phyloP scores from a whole-genome alignment of 495 filamentous ascomycete genomes.

The Margaritispora aquatica region DNA sequence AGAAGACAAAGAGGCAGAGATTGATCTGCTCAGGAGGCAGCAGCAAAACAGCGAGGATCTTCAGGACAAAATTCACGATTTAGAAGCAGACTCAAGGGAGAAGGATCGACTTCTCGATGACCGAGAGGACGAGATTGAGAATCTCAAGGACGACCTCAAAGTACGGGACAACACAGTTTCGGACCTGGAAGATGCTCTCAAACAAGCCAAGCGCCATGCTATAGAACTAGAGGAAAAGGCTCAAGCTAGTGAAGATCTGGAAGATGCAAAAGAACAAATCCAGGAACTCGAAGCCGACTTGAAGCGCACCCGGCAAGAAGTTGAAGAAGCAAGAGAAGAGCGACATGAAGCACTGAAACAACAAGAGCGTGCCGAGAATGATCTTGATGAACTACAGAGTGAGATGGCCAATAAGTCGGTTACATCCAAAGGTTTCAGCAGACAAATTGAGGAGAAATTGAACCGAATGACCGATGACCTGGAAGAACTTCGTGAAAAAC shows the following conservation, averaged over 20 bases:
- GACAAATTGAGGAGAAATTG: slow-evolving; percentile 68
- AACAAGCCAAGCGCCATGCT: slow-evolving; percentile 49
- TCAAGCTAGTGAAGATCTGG: slow-evolving; percentile 42
- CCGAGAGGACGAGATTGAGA: slow-evolving; percentile 59
- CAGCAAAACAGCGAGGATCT: slow-evolving; percentile 55
- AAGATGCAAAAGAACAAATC: slow-evolving; percentile 49
- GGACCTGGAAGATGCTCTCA: slow-evolving; percentile 45
- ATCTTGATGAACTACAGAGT: slow-evolving; percentile 62
- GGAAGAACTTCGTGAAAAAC: slow-evolving; percentile 49
- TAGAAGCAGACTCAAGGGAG: slow-evolving; percentile 59
- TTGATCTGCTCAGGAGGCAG: slow-evolving; percentile 40
- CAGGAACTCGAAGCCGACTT: slow-evolving; percentile 39
- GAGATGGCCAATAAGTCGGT: slow-evolving; percentile 77
- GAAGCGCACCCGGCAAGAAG: slow-evolving; percentile 37
- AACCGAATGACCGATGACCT: slow-evolving; percentile 60
- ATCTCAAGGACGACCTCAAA: slow-evolving; percentile 48
- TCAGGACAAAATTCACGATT: slow-evolving; percentile 59
- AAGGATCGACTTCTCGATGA: slow-evolving; percentile 60
- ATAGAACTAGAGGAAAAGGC: slow-evolving; percentile 58
- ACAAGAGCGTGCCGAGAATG: slow-evolving; percentile 49
- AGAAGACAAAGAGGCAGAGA: slow-evolving; percentile 41
- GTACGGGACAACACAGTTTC: slow-evolving; percentile 45
- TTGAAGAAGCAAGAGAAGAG: slow-evolving; percentile 53
- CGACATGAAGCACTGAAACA: slow-evolving; percentile 56
- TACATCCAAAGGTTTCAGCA: slow-evolving; percentile 65